phyloP scores from a whole-genome alignment of 2,329 filamentous ascomycete genomes.

The Dothideomycetidae sp. region DNA sequence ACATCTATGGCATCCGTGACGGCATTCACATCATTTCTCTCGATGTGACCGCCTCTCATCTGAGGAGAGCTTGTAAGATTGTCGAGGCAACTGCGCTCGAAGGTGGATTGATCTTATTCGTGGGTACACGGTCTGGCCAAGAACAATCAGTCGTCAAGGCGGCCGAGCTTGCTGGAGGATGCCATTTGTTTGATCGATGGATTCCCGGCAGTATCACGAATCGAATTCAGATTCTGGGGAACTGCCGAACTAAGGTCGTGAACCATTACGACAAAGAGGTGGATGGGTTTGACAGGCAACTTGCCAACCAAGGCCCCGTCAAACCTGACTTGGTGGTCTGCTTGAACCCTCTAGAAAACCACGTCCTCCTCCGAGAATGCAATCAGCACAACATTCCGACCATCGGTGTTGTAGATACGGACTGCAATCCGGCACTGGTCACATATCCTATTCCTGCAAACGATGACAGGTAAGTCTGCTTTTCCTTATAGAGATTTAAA shows the following conservation, averaged over 20 bases:
- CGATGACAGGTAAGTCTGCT: constrained; percentile 61
- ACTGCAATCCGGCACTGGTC: constrained; percentile 82
- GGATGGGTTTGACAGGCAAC: constrained; percentile 50
- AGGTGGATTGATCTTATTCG: constrained; percentile 79
- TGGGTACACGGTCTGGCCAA: constrained; percentile 73
- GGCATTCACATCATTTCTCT: constrained; percentile 88
- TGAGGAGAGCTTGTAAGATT: constrained; percentile 84
- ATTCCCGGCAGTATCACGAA: constrained; percentile 86
- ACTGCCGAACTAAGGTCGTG: constrained; percentile 57
- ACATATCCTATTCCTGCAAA: constrained; percentile 96
- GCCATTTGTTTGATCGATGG: constrained; percentile 88
- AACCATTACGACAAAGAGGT: constrained; percentile 56
- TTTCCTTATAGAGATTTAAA: background rate
- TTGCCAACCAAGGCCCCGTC: constrained; percentile 49
- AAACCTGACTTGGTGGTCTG: constrained; percentile 85
- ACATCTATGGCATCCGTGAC: constrained; percentile 82
- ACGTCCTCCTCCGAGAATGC: constrained; percentile 80
- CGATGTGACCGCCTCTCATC: constrained; percentile 73
- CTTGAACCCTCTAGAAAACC: constrained; percentile 86
- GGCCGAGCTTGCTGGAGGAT: constrained; percentile 61
- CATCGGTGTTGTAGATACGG: constrained; percentile 87
- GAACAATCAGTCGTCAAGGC: constrained; percentile 67
- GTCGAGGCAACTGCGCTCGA: constrained; percentile 72
- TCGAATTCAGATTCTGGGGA: constrained; percentile 70
- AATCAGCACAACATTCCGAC: constrained; percentile 78